Evolutionary conservation across 2,329 filamentous ascomycete genomes (phyloP), one percentile per base, ranked within the genome.

Genomic region (Sphaerostilbella broomeana): DNA sequence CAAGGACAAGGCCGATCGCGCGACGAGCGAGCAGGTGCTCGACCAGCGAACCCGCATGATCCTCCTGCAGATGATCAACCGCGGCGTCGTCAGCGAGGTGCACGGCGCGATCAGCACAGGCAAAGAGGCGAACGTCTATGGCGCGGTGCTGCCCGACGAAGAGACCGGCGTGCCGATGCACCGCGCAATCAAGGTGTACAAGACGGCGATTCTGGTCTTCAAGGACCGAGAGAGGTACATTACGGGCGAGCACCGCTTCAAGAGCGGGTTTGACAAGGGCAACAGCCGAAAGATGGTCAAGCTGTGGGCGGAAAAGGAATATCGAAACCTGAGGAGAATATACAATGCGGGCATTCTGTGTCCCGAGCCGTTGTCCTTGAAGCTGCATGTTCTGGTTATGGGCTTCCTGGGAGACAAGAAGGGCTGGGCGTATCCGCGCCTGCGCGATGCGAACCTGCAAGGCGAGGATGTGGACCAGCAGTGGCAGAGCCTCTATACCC

Each of bases 291-390:
- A 90, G 51, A 97, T 97, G 90, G 90, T 98, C 51, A 94, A 95
- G 63, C 72, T 95, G 17, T 98, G 92, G 92, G 94, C 94, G 0
- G 90, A 98, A 66, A 98, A 98, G 66, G 92, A 98, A 65, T 94
- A 94, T 68, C 79, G 92, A 28, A 98, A 98, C 63, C 64, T 98
- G 55, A 81, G 87, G 50, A 76, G 92, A 40, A 82, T 98, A 46
- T 71, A 94, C 61, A 69, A 78, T 5, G 84, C 89, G 6, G 86
- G 85, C 6, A 95, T 98, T 39, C 84, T 88, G 5, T 94, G 85
- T 51, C 92, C 92, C 0, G 86, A 95, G 57, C 89, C 92, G 3
- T 71, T 97, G 44, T 81, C 83, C 52, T 78, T 98, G 35, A 88
- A 90, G 55, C 75, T 90, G n/a, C 89, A 98, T 56, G 90, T 98